Conservation (phyloP, 2,329 filamentous ascomycete genomes). For the Aureobasidium sp. region DNA sequence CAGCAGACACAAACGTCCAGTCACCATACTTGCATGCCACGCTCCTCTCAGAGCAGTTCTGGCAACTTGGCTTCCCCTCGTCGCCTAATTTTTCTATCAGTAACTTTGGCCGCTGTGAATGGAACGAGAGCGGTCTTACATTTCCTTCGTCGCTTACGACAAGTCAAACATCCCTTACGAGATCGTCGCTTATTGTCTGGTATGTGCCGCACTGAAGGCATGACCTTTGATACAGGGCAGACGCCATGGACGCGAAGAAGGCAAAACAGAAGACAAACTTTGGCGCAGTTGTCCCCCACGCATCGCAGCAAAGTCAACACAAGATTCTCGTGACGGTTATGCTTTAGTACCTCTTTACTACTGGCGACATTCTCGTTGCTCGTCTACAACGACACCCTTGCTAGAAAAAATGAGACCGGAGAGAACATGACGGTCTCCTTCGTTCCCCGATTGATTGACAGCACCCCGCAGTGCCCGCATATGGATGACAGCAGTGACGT, state of each 20-base stretch:
- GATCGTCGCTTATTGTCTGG: not conserved
- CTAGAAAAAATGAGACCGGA: not conserved
- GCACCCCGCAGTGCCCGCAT: not conserved
- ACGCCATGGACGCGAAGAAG: not conserved
- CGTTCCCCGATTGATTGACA: not conserved
- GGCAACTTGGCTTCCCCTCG: not conserved
- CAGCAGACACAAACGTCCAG: slow-evolving; percentile 1
- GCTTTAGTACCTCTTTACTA: not conserved
- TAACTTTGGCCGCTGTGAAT: not conserved
- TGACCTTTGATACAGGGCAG: not conserved
- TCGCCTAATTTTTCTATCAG: not conserved
- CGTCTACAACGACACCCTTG: not conserved
- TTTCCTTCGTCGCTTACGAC: slow-evolving; percentile 9
- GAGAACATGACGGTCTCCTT: not conserved
- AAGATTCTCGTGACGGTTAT: no score
- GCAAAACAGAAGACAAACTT: not conserved
- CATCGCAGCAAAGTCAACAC: not conserved
- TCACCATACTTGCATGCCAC: slow-evolving; percentile 1
- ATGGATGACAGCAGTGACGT: slow-evolving; percentile 6
- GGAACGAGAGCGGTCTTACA: not conserved
- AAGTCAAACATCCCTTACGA: not conserved
- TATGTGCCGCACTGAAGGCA: slow-evolving; percentile 5
- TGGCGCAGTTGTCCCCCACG: not conserved
- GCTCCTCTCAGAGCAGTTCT: not conserved
- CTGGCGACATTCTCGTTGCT: not conserved